These are phyloP conservation scores for Thermothelomyces thermophilus DNA, from an alignment of 2,329 filamentous ascomycete species.

Conservation along the genomic window DNA sequence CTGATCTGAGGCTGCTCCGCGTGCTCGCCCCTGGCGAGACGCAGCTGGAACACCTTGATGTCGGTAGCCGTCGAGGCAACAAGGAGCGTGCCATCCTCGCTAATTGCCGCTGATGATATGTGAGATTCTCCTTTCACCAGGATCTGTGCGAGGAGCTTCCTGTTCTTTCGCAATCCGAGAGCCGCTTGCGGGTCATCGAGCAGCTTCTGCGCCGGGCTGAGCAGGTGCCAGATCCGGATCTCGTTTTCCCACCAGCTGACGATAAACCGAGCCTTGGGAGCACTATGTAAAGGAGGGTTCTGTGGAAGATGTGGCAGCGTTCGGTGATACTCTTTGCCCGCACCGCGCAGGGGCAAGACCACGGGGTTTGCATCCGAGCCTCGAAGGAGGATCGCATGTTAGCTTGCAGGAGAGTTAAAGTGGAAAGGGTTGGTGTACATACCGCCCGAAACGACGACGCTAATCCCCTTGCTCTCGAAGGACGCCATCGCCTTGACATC, in stretches of 20 bases:
- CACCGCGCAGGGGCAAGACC: slow-evolving; percentile 71
- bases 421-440: slow-evolving; percentile 28
- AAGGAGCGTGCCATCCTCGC: slow-evolving; percentile 63
- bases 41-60: slow-evolving; percentile 72
- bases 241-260: slow-evolving; percentile 91
- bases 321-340: slow-evolving; percentile 72
- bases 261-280: slow-evolving; percentile 65
- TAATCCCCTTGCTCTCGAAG: slow-evolving; percentile 77
- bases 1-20: slow-evolving; percentile 61
- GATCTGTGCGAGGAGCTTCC: slow-evolving; percentile 63
- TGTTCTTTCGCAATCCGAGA: slow-evolving; percentile 44
- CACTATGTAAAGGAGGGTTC: slow-evolving; percentile 63
- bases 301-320: slow-evolving; percentile 81
- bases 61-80: slow-evolving; percentile 68
- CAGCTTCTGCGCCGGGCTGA: slow-evolving; percentile 41
- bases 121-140: slow-evolving; percentile 69
- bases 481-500: slow-evolving; percentile 93
- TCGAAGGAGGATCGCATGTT: slow-evolving; percentile 39
- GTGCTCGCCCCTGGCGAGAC: slow-evolving; percentile 42
- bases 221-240: slow-evolving; percentile 70
- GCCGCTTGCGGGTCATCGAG: slow-evolving; percentile 37
- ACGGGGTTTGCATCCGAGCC: slow-evolving; percentile 81
- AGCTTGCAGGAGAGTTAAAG: neutral
- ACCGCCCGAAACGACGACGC: slow-evolving; percentile 88
- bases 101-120: slow-evolving; percentile 65